Evolutionary conservation across 140 eudicot species (phyloP), one percentile per base, ranked within the genome.

Genomic region (Erigeron philadelphicus): DNA sequence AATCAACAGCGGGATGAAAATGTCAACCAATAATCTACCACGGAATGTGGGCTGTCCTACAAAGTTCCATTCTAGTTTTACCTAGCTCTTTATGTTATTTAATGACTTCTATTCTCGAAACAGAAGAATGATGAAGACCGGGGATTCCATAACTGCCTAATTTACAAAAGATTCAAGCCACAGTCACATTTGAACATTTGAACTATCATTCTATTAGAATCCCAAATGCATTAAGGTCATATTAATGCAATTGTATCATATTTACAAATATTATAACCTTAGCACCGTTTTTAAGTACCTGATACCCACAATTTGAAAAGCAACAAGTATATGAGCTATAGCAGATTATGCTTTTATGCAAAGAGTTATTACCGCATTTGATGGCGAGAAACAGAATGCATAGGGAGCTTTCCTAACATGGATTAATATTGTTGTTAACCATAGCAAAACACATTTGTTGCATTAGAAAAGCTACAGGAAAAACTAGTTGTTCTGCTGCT

Each of bases 401-500:
- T 53, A 21, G 25, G 25, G 25, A 21, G 25, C 25, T 21, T 21
- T 21, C 25, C 25, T 1, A 21, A 21, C 25, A 0, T 21, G 38
- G 38, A 31, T 31, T 31, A 12, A 45, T 41, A 44, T 0, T 53
- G 31, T 50, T 64, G 76, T 50, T 70, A 62, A 43, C 57, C 11
- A 63, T 49, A 72, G 13, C 73, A 61, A 64, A 76, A 55, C 67
- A 72, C 52, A 54, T 70, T 73, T 61, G 73, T 64, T 52, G 64
- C 43, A 64, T 73, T 80, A 78, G 68, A 74, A 68, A 72, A 75
- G 55, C 74, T 79, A 72, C 66, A 71, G 5, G 61, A 75, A 60
- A 78, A 67, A 63, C 77, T 67, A 75, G 63, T 52, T 67, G 63
- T 52, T 67, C 76, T 52, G 71, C 83, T 61, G 75, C 79, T 57